Evolutionary conservation across 176 grass and related monocot species (phyloP).

Genomic region (Oryza brachyantha): DNA sequence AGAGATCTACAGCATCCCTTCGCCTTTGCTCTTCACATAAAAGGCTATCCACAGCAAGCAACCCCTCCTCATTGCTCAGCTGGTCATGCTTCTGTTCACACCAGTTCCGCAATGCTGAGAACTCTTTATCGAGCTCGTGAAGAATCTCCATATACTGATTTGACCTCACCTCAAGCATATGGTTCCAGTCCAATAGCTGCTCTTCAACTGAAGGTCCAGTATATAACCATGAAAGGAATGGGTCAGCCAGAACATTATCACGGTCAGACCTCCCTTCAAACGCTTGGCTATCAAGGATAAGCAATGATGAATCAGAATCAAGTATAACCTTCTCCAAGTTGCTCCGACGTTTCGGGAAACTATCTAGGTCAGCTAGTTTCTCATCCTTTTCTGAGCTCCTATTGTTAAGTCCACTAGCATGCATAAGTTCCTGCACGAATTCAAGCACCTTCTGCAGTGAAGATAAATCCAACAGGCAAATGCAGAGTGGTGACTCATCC

Average conservation of each 20-base stretch:
- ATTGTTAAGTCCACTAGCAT: constrained; percentile 56
- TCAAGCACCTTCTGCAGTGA: constrained; percentile 63
- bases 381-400: constrained; percentile 62
- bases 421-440: constrained; percentile 75
- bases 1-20: constrained; percentile 39
- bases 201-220: constrained; percentile 61
- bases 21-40: constrained; percentile 59
- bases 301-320: constrained; percentile 45
- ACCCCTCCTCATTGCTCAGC: constrained; percentile 52
- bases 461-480: constrained; percentile 68
- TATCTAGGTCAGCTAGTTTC: constrained; percentile 41
- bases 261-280: constrained; percentile 38
- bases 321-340: constrained; percentile 51
- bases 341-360: constrained; percentile 17
- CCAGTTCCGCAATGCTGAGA: constrained; percentile 45
- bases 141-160: constrained; percentile 47
- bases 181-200: constrained; percentile 54
- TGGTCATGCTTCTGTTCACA: constrained; percentile 78
- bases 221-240: constrained; percentile 76
- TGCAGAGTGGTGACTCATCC: constrained; percentile 70
- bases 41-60: constrained; percentile 57
- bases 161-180: constrained; percentile 48
- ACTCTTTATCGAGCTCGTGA: constrained; percentile 67
- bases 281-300: constrained; percentile 46
- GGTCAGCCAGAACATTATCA: constrained; percentile 52